phyloP scores from a whole-genome alignment of 352 stramenopile species.

The Thraustochytrium sp. region DNA sequence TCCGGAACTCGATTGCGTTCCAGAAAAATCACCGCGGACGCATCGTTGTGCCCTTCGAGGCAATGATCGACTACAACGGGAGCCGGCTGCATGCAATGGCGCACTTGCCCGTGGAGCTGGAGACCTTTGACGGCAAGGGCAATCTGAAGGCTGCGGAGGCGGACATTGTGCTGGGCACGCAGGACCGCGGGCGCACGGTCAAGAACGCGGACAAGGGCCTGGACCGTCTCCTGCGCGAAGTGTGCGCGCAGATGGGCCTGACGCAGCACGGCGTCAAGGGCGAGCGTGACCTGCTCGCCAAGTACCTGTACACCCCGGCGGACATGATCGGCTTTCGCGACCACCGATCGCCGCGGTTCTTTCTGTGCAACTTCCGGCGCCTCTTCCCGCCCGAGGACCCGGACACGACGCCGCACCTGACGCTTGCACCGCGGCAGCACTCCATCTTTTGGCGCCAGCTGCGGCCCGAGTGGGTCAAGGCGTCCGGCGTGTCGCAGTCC shows the following conservation, averaged over 20 bases:
- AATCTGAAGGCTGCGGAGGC: slow-evolving; percentile 55
- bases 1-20: slow-evolving; percentile 65
- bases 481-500: slow-evolving; percentile 60
- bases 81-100: slow-evolving; percentile 73
- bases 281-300: slow-evolving; percentile 68
- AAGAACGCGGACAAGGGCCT: slow-evolving; percentile 70
- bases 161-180: slow-evolving; percentile 74
- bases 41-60: slow-evolving; percentile 68
- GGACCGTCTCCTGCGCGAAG: slow-evolving; percentile 61
- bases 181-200: slow-evolving; percentile 71
- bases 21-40: slow-evolving; percentile 50
- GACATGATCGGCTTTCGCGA: slow-evolving; percentile 70
- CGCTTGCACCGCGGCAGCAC: slow-evolving; percentile 67
- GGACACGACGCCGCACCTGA: slow-evolving; percentile 65
- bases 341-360: slow-evolving; percentile 51
- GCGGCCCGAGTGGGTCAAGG: slow-evolving; percentile 70
- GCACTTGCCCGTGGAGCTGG: slow-evolving; percentile 69
- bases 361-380: slow-evolving; percentile 73
- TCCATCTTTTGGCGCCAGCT: slow-evolving; percentile 84
- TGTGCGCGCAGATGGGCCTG: slow-evolving; percentile 68
- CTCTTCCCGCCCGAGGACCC: slow-evolving; percentile 79
- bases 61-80: slow-evolving; percentile 74
- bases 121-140: slow-evolving; percentile 61
- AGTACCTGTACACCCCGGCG: slow-evolving; percentile 65
- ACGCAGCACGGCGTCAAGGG: slow-evolving; percentile 70